Evolutionary conservation across 2,329 filamentous ascomycete genomes (phyloP).

Genomic region (Paecilomyces variotii): DNA sequence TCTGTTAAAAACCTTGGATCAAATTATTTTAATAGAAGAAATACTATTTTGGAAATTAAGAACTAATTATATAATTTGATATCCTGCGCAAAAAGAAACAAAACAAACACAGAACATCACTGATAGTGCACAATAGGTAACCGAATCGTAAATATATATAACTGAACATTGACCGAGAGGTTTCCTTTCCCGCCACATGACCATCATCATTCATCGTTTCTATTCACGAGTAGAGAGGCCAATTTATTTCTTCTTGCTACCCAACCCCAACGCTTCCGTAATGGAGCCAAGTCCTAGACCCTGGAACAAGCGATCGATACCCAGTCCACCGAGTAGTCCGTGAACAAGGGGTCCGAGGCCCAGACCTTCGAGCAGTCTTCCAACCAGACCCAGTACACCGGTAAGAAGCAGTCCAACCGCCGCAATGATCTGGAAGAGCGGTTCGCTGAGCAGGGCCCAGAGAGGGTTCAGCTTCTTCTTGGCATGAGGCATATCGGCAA

Average conservation of each 20-base stretch:
- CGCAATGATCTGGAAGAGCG: conserved; percentile 84
- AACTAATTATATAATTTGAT: too few species aligned
- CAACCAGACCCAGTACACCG: conserved; percentile 78
- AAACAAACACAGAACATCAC: too few species aligned
- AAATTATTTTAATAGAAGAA: too few species aligned
- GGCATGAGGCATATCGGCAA: conserved; percentile 84
- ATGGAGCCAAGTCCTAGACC: conserved; percentile 45
- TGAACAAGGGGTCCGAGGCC: conserved; percentile 77
- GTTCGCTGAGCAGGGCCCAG: conserved; percentile 66
- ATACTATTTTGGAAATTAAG: too few species aligned
- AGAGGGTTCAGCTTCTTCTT: conserved; percentile 93
- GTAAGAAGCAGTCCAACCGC: conserved; percentile 75
- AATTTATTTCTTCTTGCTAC: conserved; percentile 43
- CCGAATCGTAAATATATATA: too few species aligned
- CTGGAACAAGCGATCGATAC: conserved; percentile 47
- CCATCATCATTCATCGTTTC: background rate
- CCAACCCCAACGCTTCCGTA: conserved; percentile 32
- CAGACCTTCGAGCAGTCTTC: conserved; percentile 68
- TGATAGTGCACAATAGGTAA: too few species aligned
- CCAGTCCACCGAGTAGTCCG: conserved; percentile 65
- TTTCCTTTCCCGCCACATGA: background rate
- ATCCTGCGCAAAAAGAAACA: too few species aligned
- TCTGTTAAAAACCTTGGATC: too few species aligned
- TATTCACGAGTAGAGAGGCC: background rate
- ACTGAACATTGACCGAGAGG: too few species aligned